Conservation (phyloP, 1,139 yeast species). For the Blastobotrys serpentis region DNA sequence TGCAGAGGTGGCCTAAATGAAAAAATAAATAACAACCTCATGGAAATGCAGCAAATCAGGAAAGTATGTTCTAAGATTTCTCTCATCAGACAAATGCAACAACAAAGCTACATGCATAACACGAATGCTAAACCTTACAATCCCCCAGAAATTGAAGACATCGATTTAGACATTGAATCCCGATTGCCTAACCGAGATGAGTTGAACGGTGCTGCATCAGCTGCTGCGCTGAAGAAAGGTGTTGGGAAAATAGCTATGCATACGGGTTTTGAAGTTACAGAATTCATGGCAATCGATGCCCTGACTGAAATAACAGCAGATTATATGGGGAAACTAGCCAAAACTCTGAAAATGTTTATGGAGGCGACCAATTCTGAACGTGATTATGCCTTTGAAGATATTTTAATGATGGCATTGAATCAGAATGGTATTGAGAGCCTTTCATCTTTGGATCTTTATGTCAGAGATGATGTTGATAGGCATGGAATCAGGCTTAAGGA, state of each 20-base stretch:
- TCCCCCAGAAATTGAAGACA: constrained; percentile 57
- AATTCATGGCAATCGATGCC: constrained; percentile 73
- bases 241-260: constrained; percentile 85
- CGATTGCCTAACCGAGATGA: constrained; percentile 67
- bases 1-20: constrained; percentile 59
- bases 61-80: constrained; percentile 86
- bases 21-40: constrained; percentile 62
- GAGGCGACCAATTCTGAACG: constrained; percentile 38
- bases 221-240: constrained; percentile 63
- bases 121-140: constrained; percentile 72
- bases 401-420: constrained; percentile 60
- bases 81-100: constrained; percentile 86
- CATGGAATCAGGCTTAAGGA: constrained; percentile 70
- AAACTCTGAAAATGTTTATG: constrained; percentile 53
- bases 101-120: constrained; percentile 72
- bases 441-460: constrained; percentile 69
- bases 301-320: constrained; percentile 82
- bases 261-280: constrained; percentile 86
- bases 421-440: constrained; percentile 88
- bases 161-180: constrained; percentile 77
- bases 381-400: constrained; percentile 44
- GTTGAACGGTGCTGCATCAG: constrained; percentile 57
- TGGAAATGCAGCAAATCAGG: constrained; percentile 82
- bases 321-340: constrained; percentile 71
- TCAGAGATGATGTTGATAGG: constrained; percentile 69